Conservation (phyloP, 805 yeast genomes). For the Ogataea nonfermentans region DNA sequence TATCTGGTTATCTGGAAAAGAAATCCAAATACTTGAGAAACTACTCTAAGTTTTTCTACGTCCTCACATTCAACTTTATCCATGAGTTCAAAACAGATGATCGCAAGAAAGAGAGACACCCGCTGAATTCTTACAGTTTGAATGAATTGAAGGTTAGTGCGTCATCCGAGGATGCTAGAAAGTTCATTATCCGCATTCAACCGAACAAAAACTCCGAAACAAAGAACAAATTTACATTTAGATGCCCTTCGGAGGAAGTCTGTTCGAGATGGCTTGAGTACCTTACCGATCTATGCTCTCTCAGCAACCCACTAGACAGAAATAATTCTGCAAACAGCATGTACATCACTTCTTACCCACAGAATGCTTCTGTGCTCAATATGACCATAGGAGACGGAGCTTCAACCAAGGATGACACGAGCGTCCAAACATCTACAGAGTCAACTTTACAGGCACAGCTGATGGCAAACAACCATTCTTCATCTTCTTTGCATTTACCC, state of each 20-base stretch:
- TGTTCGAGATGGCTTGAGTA: slow-evolving; percentile 55
- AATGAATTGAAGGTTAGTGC: slow-evolving; percentile 35
- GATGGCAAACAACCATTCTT: slow-evolving; percentile 13
- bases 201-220: slow-evolving; percentile 25
- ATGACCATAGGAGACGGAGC: slow-evolving; percentile 9
- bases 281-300: slow-evolving; percentile 49
- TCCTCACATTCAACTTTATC: slow-evolving; percentile 61
- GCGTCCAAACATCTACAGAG: slow-evolving; percentile 10
- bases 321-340: slow-evolving; percentile 40
- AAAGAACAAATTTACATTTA: slow-evolving; percentile 36
- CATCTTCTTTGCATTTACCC: slow-evolving; percentile 27
- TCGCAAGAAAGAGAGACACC: slow-evolving; percentile 51
- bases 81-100: slow-evolving; percentile 64
- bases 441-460: slow-evolving; percentile 8
- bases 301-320: slow-evolving; percentile 47
- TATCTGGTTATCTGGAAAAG: slow-evolving; percentile 59
- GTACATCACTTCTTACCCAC: slow-evolving; percentile 11
- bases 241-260: slow-evolving; percentile 44
- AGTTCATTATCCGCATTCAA: slow-evolving; percentile 40
- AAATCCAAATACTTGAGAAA: slow-evolving; percentile 61
- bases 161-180: slow-evolving; percentile 34
- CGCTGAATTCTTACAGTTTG: slow-evolving; percentile 41
- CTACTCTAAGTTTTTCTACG: slow-evolving; percentile 62
- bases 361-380: slow-evolving; percentile 10
- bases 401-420: slow-evolving; percentile 13